Percentiles rank a stretch among this genome's conserved stretches.
These are phyloP conservation scores for Nannochloropsis oceanica DNA, from an alignment of 108 stramenopile genomes.

Conservation along the genomic window DNA sequence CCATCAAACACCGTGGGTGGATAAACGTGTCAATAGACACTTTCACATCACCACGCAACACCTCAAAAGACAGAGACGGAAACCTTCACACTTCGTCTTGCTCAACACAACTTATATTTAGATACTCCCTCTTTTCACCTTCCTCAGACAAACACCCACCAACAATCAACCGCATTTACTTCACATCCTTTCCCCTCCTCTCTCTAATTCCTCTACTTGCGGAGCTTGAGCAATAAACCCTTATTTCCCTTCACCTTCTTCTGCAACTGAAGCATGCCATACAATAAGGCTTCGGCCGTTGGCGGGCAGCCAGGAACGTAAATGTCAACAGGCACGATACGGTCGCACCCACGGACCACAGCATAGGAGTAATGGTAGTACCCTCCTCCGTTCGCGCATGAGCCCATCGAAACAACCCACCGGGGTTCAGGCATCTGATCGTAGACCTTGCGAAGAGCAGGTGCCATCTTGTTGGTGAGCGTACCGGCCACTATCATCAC, in stretches of 20 bases:
- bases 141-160: not conserved
- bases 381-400: slow-evolving; percentile 98
- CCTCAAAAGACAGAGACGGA: no score
- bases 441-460: slow-evolving; percentile 92
- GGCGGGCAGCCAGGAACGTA: slow-evolving; percentile 99
- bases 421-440: slow-evolving; percentile 99
- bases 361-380: slow-evolving; percentile 99
- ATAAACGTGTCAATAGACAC: no score
- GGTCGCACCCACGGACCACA: slow-evolving; percentile 89
- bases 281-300: slow-evolving; percentile 91
- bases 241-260: slow-evolving; percentile 98
- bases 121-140: not conserved
- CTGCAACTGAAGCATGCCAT: slow-evolving; percentile 88
- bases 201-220: slow-evolving; percentile 51
- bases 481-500: slow-evolving; percentile 99
- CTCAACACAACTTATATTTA: not conserved
- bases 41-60: no score
- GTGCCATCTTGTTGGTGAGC: slow-evolving; percentile 99
- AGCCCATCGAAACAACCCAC: slow-evolving; percentile 98
- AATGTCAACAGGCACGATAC: slow-evolving; percentile 98
- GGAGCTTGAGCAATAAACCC: slow-evolving; percentile 67
- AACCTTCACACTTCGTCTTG: no score
- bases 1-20: no score
- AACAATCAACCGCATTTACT: not conserved
- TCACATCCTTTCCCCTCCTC: not conserved